A percentile compares a stretch with the other conserved stretches of the same genome.
Evolutionary conservation across 306 rosid genomes (phyloP).

Genomic region (Corylus avellana): DNA sequence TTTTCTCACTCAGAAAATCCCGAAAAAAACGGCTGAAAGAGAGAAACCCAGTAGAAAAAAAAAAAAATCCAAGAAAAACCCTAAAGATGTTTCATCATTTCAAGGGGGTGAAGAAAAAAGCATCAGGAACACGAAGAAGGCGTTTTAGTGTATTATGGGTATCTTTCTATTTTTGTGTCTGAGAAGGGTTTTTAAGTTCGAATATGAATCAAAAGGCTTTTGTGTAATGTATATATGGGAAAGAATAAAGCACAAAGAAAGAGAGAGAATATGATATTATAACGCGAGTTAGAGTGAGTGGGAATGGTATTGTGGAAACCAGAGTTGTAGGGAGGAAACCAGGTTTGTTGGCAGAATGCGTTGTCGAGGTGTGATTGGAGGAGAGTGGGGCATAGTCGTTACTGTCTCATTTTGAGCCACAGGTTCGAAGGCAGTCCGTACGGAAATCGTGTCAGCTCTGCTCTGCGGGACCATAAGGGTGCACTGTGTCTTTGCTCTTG

Average conservation of each 20-base stretch:
- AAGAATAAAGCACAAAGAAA: background rate
- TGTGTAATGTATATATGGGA: conserved; percentile 1
- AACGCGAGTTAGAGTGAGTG: background rate
- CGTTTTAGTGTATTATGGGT: conserved; percentile 22
- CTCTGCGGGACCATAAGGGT: conserved; percentile 8
- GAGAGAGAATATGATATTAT: background rate
- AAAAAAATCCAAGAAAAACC: conserved; percentile 16
- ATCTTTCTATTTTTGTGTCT: conserved; percentile 52
- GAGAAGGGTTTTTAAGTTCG: conserved; percentile 14
- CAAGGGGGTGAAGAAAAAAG: conserved; percentile 12
- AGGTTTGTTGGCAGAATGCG: conserved; percentile 25
- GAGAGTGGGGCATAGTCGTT: conserved; percentile 3
- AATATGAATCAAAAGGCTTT: conserved; percentile 17
- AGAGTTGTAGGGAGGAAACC: background rate
- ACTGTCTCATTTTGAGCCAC: conserved; percentile 33
- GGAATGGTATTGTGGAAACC: background rate
- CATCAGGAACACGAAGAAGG: background rate
- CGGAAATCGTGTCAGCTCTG: conserved; percentile 18
- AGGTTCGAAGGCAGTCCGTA: conserved; percentile 32
- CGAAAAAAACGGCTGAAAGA: conserved; percentile 1
- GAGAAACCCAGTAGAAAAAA: background rate
- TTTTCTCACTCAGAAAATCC: background rate
- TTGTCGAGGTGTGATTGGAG: conserved; percentile 37
- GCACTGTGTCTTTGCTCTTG: background rate
- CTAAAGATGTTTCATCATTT: conserved; percentile 18